phyloP scores from a whole-genome alignment of 345 rosid species.

The Aquilaria sinensis region DNA sequence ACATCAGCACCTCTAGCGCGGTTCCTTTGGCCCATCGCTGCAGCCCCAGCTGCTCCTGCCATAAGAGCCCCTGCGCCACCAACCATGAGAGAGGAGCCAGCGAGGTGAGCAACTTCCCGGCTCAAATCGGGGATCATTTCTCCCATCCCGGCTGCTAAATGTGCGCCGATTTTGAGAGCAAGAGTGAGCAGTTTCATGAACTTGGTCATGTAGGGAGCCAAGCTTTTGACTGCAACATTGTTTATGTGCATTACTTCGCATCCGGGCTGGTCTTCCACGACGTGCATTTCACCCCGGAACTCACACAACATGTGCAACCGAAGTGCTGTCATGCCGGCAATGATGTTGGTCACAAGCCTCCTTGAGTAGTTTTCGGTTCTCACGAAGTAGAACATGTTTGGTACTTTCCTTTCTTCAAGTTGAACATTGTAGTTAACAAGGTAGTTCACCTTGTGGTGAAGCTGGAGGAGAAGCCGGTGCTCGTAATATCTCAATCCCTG shows the following conservation, averaged over 20 bases:
- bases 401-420: slow-evolving; percentile 84
- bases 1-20: slow-evolving; percentile 39
- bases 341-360: slow-evolving; percentile 61
- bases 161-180: slow-evolving; percentile 89
- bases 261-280: slow-evolving; percentile 80
- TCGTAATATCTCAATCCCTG: slow-evolving; percentile 91
- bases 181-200: slow-evolving; percentile 86
- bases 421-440: slow-evolving; percentile 82
- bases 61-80: slow-evolving; percentile 79
- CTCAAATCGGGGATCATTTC: slow-evolving; percentile 91
- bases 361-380: slow-evolving; percentile 84
- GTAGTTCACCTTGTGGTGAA: slow-evolving; percentile 86
- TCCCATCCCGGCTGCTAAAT: slow-evolving; percentile 91
- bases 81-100: slow-evolving; percentile 50
- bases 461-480: slow-evolving; percentile 79
- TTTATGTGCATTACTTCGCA: slow-evolving; percentile 91
- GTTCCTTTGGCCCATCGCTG: slow-evolving; percentile 32
- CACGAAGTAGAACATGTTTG: slow-evolving; percentile 82
- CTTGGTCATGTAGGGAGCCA: slow-evolving; percentile 82
- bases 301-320: slow-evolving; percentile 91
- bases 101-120: slow-evolving; percentile 67
- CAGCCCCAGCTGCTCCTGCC: slow-evolving; percentile 44
- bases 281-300: slow-evolving; percentile 83
- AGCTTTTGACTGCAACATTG: slow-evolving; percentile 53
- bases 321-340: slow-evolving; percentile 81